phyloP scores from a whole-genome alignment of 2,329 filamentous ascomycete genomes.

The Chaetomiaceae sp. region DNA sequence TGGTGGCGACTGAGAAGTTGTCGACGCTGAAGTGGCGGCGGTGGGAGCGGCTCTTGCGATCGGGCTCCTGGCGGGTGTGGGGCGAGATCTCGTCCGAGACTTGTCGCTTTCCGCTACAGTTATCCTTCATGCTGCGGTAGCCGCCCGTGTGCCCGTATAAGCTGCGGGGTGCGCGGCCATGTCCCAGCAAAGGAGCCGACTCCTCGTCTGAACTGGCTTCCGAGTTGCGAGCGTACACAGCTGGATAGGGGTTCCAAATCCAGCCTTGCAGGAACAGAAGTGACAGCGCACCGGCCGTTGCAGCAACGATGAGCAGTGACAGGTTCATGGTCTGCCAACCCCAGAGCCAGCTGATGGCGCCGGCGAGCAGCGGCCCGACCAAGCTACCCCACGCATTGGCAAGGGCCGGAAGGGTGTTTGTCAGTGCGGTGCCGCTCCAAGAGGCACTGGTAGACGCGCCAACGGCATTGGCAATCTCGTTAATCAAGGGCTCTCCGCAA shows the following conservation, averaged over 20 bases:
- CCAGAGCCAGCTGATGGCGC: constrained; percentile 17
- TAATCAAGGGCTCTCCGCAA: constrained; percentile 20
- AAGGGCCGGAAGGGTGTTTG: constrained; percentile 16
- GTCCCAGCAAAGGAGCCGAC: constrained; percentile 18
- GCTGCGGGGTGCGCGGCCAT: neutral
- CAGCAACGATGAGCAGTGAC: constrained; percentile 15
- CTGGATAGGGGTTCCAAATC: constrained; percentile 14
- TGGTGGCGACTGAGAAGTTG: constrained; percentile 24
- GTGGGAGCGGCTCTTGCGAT: constrained; percentile 13
- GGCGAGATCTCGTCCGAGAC: constrained; percentile 11
- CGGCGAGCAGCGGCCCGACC: constrained; percentile 22
- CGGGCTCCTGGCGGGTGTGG: constrained; percentile 3
- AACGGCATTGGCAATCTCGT: constrained; percentile 17
- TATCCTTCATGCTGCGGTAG: constrained; percentile 5
- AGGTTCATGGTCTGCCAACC: constrained; percentile 21
- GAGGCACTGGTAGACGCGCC: neutral
- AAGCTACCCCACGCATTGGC: constrained; percentile 23
- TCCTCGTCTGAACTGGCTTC: constrained; percentile 19
- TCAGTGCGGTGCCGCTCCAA: constrained; percentile 12
- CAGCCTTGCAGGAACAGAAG: constrained; percentile 25
- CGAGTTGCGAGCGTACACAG: neutral
- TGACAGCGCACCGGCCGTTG: constrained; percentile 10
- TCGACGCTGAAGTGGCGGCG: constrained; percentile 26
- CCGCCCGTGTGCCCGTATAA: neutral
- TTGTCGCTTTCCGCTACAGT: neutral